These are phyloP conservation scores for Nakataea oryzae DNA, from an alignment of 2,329 filamentous ascomycete species.

Conservation along the genomic window DNA sequence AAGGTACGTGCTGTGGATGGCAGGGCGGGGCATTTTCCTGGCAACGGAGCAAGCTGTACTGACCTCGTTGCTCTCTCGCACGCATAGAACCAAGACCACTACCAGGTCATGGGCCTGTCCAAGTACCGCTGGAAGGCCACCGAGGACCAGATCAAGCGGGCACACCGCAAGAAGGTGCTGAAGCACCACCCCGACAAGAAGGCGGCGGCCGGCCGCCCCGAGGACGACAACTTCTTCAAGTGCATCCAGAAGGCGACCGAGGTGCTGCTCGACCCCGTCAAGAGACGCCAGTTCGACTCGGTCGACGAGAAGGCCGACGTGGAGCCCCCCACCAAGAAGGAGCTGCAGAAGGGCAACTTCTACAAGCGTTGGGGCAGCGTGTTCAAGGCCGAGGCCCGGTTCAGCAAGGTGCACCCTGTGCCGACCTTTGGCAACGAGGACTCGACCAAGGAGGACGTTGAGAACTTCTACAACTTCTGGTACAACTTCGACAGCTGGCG, in stretches of 20 bases:
- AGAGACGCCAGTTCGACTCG: slow-evolving; percentile 91
- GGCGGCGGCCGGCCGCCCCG: slow-evolving; percentile 73
- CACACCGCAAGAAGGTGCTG: slow-evolving; percentile 98
- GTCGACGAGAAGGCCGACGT: slow-evolving; percentile 91
- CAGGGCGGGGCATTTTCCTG: neutral
- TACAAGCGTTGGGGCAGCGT: slow-evolving; percentile 90
- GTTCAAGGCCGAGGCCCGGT: slow-evolving; percentile 86
- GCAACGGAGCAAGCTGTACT: neutral
- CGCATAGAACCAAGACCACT: slow-evolving; percentile 81
- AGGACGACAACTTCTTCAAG: slow-evolving; percentile 99
- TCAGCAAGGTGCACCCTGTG: slow-evolving; percentile 85
- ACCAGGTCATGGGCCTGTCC: slow-evolving; percentile 85
- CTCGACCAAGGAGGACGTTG: slow-evolving; percentile 78
- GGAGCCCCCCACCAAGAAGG: slow-evolving; percentile 87
- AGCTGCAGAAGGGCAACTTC: slow-evolving; percentile 75
- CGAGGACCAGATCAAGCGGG: slow-evolving; percentile 97
- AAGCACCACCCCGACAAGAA: slow-evolving; percentile 99
- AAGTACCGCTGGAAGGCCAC: slow-evolving; percentile 90
- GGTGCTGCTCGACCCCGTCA: slow-evolving; percentile 81
- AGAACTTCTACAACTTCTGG: slow-evolving; percentile 98
- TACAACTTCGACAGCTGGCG: slow-evolving; percentile 99
- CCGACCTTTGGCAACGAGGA: slow-evolving; percentile 78
- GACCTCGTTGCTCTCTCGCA: neutral
- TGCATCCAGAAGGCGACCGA: slow-evolving; percentile 98
- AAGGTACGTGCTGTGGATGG: slow-evolving; percentile 53